A percentile compares a stretch with the other conserved stretches of the same genome.
These are phyloP conservation scores for Erysimum cheiranthoides DNA, from an alignment of 345 rosid species.

Conservation along the genomic window DNA sequence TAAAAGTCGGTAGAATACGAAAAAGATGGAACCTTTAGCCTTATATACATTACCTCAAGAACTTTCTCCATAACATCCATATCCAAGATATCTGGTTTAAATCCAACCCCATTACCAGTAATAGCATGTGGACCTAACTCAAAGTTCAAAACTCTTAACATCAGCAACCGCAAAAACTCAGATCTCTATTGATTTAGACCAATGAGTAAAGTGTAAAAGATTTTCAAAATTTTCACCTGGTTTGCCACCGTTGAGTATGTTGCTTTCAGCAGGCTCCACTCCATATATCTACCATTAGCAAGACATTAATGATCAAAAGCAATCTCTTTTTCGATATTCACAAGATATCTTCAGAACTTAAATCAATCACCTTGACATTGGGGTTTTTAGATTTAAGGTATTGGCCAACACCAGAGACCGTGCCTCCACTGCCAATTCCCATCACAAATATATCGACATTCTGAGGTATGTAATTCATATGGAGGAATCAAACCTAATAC, in stretches of 20 bases:
- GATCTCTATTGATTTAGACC: too few relatives aligned
- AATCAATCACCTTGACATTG: slow-evolving; percentile 71
- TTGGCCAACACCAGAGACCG: slow-evolving; percentile 93
- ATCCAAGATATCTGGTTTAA: slow-evolving; percentile 94
- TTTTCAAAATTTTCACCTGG: slow-evolving; percentile 59
- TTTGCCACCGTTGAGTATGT: slow-evolving; percentile 90
- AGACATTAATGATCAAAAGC: slow-evolving; percentile 16
- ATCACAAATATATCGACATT: slow-evolving; percentile 91
- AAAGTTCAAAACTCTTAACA: slow-evolving; percentile 19
- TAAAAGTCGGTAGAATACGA: background rate
- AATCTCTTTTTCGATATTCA: slow-evolving; percentile 8
- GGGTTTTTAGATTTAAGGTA: slow-evolving; percentile 94
- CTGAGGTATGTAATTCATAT: too few relatives aligned
- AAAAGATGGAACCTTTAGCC: slow-evolving; percentile 7
- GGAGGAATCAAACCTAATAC: too few relatives aligned
- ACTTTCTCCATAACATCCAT: slow-evolving; percentile 95
- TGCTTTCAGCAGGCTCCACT: slow-evolving; percentile 97
- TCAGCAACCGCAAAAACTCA: background rate
- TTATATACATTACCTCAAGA: slow-evolving; percentile 59
- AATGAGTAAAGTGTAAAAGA: too few relatives aligned
- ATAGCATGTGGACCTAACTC: slow-evolving; percentile 89
- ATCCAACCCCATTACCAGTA: slow-evolving; percentile 96
- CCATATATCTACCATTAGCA: slow-evolving; percentile 74
- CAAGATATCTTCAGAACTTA: slow-evolving; percentile 20
- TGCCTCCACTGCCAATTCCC: slow-evolving; percentile 99